phyloP scores from a whole-genome alignment of 164 flowering plant species.

The Vitis cinerea region DNA sequence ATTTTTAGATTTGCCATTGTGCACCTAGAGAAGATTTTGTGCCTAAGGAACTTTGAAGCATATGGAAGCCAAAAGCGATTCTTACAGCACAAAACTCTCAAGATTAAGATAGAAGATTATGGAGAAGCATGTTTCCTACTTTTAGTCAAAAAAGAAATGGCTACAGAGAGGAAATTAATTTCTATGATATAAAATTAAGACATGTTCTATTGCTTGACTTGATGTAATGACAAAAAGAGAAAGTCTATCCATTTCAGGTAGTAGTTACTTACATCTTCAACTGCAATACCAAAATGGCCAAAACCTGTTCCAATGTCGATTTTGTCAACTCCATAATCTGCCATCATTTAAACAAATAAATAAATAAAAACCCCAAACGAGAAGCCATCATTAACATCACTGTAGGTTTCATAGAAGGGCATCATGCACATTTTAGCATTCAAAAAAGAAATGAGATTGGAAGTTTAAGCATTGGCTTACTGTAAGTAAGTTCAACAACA shows the following conservation, averaged over 20 bases:
- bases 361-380: background rate
- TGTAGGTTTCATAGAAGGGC: background rate
- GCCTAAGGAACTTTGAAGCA: background rate
- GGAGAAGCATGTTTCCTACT: background rate
- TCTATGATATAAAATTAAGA: too few relatives aligned
- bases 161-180: too few relatives aligned
- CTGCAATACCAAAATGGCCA: slow-evolving; percentile 47
- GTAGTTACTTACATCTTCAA: slow-evolving; percentile 37
- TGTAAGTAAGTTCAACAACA: slow-evolving; percentile 37
- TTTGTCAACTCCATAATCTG: slow-evolving; percentile 49
- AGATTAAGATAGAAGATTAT: background rate
- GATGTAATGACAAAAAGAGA: background rate
- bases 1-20: background rate
- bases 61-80: background rate
- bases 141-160: background rate
- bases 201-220: background rate
- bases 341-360: background rate
- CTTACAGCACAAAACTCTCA: too few relatives aligned
- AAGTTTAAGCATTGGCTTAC: slow-evolving; percentile 16
- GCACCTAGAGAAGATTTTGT: background rate
- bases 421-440: background rate
- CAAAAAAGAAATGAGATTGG: background rate
- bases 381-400: too few relatives aligned
- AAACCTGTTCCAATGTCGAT: slow-evolving; percentile 47
- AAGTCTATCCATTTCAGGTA: background rate